Conservation (phyloP, 805 yeast species). For the Candida arabinofermentans region DNA sequence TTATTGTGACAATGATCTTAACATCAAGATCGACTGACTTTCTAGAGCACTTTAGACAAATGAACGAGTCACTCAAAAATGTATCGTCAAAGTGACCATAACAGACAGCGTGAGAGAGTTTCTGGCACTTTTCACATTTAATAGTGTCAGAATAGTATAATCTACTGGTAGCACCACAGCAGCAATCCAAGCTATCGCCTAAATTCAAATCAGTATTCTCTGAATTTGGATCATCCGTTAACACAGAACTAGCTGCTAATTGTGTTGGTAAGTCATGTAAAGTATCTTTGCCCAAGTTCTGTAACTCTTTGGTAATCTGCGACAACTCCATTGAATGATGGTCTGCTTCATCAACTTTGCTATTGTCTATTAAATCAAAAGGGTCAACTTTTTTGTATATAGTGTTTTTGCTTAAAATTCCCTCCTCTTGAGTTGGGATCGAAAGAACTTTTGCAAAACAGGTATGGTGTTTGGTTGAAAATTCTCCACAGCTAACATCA, state of each 20-base stretch:
- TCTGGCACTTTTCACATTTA: slow-evolving; percentile 17
- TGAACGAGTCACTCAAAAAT: slow-evolving; percentile 5
- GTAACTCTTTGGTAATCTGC: slow-evolving; percentile 22
- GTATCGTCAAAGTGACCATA: slow-evolving; percentile 10
- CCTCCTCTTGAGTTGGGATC: slow-evolving; percentile 18
- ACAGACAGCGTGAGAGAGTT: slow-evolving; percentile 19
- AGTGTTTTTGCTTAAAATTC: slow-evolving; percentile 32
- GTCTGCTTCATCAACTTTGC: not conserved
- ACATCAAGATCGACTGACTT: slow-evolving; percentile 4
- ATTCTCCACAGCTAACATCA: slow-evolving; percentile 20
- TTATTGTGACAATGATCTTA: slow-evolving; percentile 15
- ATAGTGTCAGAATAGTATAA: slow-evolving; percentile 10
- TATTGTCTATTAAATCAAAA: slow-evolving; percentile 10
- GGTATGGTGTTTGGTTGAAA: slow-evolving; percentile 21
- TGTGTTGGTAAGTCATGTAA: slow-evolving; percentile 7
- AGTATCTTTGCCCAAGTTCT: slow-evolving; percentile 5
- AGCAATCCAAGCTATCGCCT: slow-evolving; percentile 12
- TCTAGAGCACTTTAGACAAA: slow-evolving; percentile 15
- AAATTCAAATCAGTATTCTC: no score
- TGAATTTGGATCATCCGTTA: no score
- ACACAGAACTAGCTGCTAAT: no score
- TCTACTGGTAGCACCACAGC: slow-evolving; percentile 13
- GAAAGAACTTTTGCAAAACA: slow-evolving; percentile 26
- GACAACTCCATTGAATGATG: slow-evolving; percentile 10
- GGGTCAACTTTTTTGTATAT: slow-evolving; percentile 30